These are phyloP conservation scores for Termitomyces eurrhizus DNA, from an alignment of 768 basidiomycete species.

Conservation along the genomic window DNA sequence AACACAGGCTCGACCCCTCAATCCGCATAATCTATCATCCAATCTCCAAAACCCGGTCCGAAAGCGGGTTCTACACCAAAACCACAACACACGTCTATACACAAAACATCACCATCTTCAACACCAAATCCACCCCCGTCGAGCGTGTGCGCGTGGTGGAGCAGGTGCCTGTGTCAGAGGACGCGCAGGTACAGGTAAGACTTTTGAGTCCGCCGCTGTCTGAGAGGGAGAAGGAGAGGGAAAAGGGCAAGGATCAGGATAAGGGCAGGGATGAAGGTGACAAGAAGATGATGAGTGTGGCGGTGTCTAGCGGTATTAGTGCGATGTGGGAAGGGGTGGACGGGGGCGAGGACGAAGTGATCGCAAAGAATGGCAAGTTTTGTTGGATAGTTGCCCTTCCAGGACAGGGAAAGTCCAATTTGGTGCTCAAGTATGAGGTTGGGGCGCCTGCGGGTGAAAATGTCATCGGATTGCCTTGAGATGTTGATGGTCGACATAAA, in stretches of 20 bases:
- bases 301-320: slow-evolving; percentile 15
- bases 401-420: background rate
- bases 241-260: background rate
- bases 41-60: slow-evolving; percentile 18
- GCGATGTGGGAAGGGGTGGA: slow-evolving; percentile 26
- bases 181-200: slow-evolving; percentile 10
- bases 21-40: slow-evolving; percentile 26
- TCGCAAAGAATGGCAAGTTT: slow-evolving; percentile 13
- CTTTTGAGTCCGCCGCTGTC: background rate
- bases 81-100: slow-evolving; percentile 18
- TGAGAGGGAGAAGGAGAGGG: background rate
- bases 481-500: background rate
- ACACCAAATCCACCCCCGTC: slow-evolving; percentile 17
- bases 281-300: slow-evolving; percentile 5
- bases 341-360: slow-evolving; percentile 7
- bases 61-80: slow-evolving; percentile 22
- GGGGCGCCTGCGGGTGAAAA: background rate
- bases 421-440: slow-evolving; percentile 4
- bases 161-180: slow-evolving; percentile 23
- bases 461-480: background rate
- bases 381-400: background rate
- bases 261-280: background rate
- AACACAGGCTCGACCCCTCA: slow-evolving; percentile 21
- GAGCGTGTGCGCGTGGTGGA: slow-evolving; percentile 19
- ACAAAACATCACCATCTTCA: slow-evolving; percentile 21